phyloP scores from a whole-genome alignment of 2,329 filamentous ascomycete genomes.

The Zymoseptoria crescenta region DNA sequence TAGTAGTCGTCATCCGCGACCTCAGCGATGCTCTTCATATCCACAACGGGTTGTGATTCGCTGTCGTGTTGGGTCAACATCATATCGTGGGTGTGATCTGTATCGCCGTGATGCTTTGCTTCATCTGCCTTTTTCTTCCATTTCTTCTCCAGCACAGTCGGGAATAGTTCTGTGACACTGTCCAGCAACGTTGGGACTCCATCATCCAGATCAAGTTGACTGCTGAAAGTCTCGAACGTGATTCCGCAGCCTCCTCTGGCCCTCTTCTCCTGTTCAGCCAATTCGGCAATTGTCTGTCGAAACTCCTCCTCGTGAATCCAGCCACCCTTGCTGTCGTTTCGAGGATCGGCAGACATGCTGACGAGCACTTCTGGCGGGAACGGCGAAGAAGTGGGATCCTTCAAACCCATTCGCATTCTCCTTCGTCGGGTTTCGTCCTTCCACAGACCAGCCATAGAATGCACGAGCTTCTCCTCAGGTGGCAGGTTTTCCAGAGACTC shows the following conservation, averaged over 20 bases:
- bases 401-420: conserved; percentile 61
- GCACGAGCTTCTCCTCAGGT: conserved; percentile 70
- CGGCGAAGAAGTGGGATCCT: conserved; percentile 59
- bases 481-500: conserved; percentile 46
- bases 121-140: conserved; percentile 1
- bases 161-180: conserved; percentile 81
- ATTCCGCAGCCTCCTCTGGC: conserved; percentile 37
- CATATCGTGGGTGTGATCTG: background rate
- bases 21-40: conserved; percentile 53
- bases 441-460: conserved; percentile 93
- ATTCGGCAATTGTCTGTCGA: conserved; percentile 52
- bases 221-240: conserved; percentile 61
- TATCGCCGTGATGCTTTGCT: background rate
- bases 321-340: conserved; percentile 62
- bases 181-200: conserved; percentile 68
- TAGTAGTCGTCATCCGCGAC: conserved; percentile 37
- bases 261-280: conserved; percentile 57
- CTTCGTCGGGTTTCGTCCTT: conserved; percentile 76
- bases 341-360: conserved; percentile 78
- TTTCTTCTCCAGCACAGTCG: conserved; percentile 33
- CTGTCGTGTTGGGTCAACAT: background rate
- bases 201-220: conserved; percentile 45
- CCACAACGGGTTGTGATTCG: conserved; percentile 45
- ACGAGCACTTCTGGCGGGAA: conserved; percentile 75
- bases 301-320: conserved; percentile 94